Conservation (phyloP, 2,329 filamentous ascomycete genomes). For the Cladosporium sp. region DNA sequence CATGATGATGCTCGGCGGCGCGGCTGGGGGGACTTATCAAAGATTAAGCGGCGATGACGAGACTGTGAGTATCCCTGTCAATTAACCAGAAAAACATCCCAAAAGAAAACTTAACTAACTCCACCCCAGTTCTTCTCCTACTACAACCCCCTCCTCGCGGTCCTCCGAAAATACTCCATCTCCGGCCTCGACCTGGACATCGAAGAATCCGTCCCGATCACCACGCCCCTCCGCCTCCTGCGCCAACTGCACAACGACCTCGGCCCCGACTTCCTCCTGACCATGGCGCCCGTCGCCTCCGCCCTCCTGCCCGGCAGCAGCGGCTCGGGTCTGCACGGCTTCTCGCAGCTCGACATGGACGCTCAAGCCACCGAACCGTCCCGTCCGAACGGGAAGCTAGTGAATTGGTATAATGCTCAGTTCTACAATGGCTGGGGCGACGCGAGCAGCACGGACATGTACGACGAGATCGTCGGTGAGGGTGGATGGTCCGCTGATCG, state of each 20-base stretch:
- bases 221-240: constrained; percentile 24
- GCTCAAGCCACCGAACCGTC: constrained; percentile 18
- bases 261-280: constrained; percentile 28
- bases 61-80: constrained; percentile 13
- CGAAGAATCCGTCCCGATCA: constrained; percentile 25
- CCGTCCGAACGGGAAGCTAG: constrained; percentile 25
- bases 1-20: constrained; percentile 31
- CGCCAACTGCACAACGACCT: constrained; percentile 25
- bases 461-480: constrained; percentile 24
- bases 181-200: constrained; percentile 31
- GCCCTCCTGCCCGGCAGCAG: constrained; percentile 17
- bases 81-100: no score
- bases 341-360: constrained; percentile 23
- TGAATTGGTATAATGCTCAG: constrained; percentile 29
- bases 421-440: constrained; percentile 31
- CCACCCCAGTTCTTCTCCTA: constrained; percentile 20
- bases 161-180: constrained; percentile 23
- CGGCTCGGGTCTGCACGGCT: constrained; percentile 21
- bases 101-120: neutral
- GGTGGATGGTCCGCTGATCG: constrained; percentile 20
- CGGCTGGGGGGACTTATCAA: constrained; percentile 25
- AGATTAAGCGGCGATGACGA: constrained; percentile 23
- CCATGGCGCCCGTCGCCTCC: constrained; percentile 30
- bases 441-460: constrained; percentile 20
- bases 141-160: constrained; percentile 26